Evolutionary conservation across 352 stramenopile genomes (phyloP).

Genomic region (Globisporangium emineosum): DNA sequence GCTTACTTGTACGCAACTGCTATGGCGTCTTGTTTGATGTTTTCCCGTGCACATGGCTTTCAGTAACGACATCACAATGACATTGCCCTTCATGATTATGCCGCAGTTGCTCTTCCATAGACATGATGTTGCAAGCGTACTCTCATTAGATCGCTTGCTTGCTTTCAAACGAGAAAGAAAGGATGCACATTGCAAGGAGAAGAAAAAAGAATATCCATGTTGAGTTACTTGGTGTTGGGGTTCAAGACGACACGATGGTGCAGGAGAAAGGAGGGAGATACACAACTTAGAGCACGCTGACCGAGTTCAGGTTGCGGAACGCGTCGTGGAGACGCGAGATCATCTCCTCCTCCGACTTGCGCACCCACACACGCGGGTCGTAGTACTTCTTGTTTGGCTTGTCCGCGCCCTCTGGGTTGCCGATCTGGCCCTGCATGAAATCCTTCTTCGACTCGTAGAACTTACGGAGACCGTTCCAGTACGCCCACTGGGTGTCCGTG

Average conservation of each 20-base stretch:
- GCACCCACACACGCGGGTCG: conserved; percentile 96
- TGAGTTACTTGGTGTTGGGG: conserved; percentile 12
- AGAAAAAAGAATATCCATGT: conserved; percentile 12
- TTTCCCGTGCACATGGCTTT: background rate
- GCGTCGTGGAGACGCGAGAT: conserved; percentile 87
- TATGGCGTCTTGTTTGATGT: background rate
- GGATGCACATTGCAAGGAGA: background rate
- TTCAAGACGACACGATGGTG: conserved; percentile 12
- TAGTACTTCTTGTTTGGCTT: conserved; percentile 99
- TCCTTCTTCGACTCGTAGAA: conserved; percentile 97
- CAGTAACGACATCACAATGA: background rate
- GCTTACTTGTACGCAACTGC: background rate
- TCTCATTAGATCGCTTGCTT: no score
- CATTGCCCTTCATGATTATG: background rate
- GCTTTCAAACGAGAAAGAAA: background rate
- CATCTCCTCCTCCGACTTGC: conserved; percentile 97
- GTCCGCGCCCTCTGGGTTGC: conserved; percentile 95
- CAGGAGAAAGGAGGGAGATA: conserved; percentile 2
- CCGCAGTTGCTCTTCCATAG: background rate
- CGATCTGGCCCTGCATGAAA: conserved; percentile 97
- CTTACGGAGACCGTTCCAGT: conserved; percentile 97
- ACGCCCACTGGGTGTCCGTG: conserved; percentile 99
- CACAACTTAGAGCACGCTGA: conserved; percentile 57
- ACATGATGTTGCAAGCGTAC: background rate
- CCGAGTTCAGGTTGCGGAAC: conserved; percentile 90